These are phyloP conservation scores for Phycomyces nitens DNA, from an alignment of 192 early-diverging fungal species.

Conservation along the genomic window DNA sequence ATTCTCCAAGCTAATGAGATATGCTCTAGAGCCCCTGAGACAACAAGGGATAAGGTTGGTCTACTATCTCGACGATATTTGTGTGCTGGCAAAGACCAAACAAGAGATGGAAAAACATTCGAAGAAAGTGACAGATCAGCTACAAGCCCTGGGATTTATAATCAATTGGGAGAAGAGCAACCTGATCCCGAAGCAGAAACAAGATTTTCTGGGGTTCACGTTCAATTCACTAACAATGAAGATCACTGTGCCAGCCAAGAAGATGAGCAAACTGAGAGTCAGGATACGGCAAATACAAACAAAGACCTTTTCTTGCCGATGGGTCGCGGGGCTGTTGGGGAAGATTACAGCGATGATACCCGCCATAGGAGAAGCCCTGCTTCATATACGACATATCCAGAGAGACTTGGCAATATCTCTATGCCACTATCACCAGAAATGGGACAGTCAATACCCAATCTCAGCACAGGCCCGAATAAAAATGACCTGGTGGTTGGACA, in stretches of 20 bases:
- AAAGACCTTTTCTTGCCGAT: constrained; percentile 6
- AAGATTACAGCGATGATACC: no score
- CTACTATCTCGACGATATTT: no score
- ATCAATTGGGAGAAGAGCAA: constrained; percentile 6
- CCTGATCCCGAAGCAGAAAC: not conserved
- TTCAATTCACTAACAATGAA: constrained; percentile 3
- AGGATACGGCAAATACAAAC: constrained; percentile 9
- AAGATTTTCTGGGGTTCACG: constrained; percentile 4
- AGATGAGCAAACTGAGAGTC: not conserved
- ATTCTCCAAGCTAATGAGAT: constrained; percentile 2
- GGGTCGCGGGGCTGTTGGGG: constrained; percentile 12
- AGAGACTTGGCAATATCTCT: constrained; percentile 2
- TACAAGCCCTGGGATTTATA: not conserved
- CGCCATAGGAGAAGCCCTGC: constrained; percentile 14
- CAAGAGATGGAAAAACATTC: no score
- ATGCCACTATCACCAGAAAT: no score
- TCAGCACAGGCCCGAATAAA: no score
- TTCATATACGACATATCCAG: constrained; percentile 8
- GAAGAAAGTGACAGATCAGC: no score
- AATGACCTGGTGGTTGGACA: no score
- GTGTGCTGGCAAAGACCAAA: no score
- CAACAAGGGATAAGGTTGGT: no score
- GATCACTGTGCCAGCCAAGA: not conserved
- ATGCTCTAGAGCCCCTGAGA: constrained; percentile 6
- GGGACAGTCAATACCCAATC: constrained; percentile 4